phyloP scores from a whole-genome alignment of 805 yeast species.

The Zygosaccharomyces siamensis region DNA sequence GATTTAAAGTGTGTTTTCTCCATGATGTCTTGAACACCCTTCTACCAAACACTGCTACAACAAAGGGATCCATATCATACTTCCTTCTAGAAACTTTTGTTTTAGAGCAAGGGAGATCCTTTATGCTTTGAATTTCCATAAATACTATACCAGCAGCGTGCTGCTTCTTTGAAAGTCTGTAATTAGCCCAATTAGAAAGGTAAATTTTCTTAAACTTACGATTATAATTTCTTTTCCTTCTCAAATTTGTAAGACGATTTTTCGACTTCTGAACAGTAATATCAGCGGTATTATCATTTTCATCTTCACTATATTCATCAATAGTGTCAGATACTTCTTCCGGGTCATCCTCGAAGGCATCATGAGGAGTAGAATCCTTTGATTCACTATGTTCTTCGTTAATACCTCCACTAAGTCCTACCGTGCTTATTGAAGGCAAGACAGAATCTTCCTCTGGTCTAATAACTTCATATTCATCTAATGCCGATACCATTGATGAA shows the following conservation, averaged over 20 bases:
- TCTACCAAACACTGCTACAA: slow-evolving; percentile 84
- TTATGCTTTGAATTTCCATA: slow-evolving; percentile 67
- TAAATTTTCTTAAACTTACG: slow-evolving; percentile 3
- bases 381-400: slow-evolving; percentile 5
- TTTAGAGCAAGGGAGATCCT: slow-evolving; percentile 72
- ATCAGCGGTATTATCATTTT: slow-evolving; percentile 11
- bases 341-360: slow-evolving; percentile 8
- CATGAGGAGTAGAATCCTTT: slow-evolving; percentile 3
- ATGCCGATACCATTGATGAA: slow-evolving; percentile 24
- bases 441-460: slow-evolving; percentile 10
- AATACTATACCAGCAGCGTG: slow-evolving; percentile 63
- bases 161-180: slow-evolving; percentile 26
- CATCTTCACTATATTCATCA: slow-evolving; percentile 10
- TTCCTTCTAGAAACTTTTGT: slow-evolving; percentile 57
- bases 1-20: slow-evolving; percentile 76
- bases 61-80: slow-evolving; percentile 96
- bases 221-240: slow-evolving; percentile 7
- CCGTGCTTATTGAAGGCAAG: background rate
- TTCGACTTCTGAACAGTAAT: slow-evolving; percentile 8
- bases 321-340: slow-evolving; percentile 12
- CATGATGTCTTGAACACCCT: slow-evolving; percentile 82
- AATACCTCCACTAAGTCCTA: slow-evolving; percentile 4
- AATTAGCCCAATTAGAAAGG: slow-evolving; percentile 15
- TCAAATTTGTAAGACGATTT: slow-evolving; percentile 8
- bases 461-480: slow-evolving; percentile 32